A percentile compares a stretch with the other conserved stretches of the same genome.
phyloP scores from a whole-genome alignment of 495 filamentous ascomycete genomes.

The Daldinia bambusicola region DNA sequence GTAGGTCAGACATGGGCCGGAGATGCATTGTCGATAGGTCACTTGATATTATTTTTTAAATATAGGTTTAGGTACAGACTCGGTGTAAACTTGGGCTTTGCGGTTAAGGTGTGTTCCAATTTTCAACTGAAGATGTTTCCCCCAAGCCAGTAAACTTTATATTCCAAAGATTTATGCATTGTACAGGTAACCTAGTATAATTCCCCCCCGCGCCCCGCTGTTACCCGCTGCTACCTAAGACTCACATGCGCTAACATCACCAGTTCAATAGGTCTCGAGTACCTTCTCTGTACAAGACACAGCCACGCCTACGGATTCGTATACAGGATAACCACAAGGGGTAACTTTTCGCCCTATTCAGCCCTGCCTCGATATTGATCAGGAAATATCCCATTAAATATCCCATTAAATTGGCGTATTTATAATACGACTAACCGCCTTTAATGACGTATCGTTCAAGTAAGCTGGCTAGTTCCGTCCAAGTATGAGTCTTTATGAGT shows the following conservation, averaged over 20 bases:
- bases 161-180: no score
- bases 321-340: not conserved
- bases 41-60: slow-evolving; percentile 24
- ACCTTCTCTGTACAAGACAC: slow-evolving; percentile 1
- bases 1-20: slow-evolving; percentile 12
- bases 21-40: slow-evolving; percentile 22
- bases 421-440: slow-evolving; percentile 17
- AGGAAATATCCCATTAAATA: not conserved
- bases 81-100: slow-evolving; percentile 7
- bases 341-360: slow-evolving; percentile 5
- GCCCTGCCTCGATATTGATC: slow-evolving; percentile 14
- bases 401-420: slow-evolving; percentile 11
- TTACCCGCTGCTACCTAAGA: slow-evolving; percentile 23
- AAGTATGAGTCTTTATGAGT: slow-evolving; percentile 33
- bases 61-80: not conserved
- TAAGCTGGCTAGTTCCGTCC: slow-evolving; percentile 13
- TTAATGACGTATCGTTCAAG: slow-evolving; percentile 13
- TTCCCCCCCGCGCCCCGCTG: slow-evolving; percentile 28
- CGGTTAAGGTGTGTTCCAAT: not conserved
- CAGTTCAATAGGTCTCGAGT: not conserved
- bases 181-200: no score
- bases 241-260: slow-evolving; percentile 14
- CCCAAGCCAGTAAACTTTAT: not conserved
- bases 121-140: not conserved
- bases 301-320: not conserved